These are phyloP conservation scores for Ophiocordyceps robertsii DNA, from an alignment of 2,329 filamentous ascomycete genomes.

Conservation along the genomic window DNA sequence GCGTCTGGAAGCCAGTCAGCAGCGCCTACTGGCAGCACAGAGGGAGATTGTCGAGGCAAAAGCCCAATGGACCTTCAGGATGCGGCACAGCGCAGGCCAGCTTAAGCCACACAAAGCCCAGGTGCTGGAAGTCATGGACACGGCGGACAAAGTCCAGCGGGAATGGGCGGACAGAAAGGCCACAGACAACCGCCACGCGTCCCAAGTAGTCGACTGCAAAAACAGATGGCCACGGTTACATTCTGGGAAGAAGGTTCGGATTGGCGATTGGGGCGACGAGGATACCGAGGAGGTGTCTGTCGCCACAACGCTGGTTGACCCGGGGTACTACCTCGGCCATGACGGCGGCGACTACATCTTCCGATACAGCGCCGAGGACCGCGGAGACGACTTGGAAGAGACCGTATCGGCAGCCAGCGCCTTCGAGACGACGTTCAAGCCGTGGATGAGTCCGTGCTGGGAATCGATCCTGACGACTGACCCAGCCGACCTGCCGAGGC, in stretches of 20 bases:
- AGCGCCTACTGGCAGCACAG: not conserved
- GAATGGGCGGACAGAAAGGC: no score
- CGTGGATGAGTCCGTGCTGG: not conserved
- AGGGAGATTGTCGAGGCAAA: not conserved
- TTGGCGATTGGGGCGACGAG: not conserved
- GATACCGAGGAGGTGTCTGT: not conserved
- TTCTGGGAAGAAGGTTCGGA: not conserved
- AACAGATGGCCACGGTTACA: not conserved
- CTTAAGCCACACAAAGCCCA: no score
- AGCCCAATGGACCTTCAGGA: not conserved
- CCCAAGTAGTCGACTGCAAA: not conserved
- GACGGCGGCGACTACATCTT: constrained; percentile 14
- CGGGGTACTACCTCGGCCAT: constrained; percentile 12
- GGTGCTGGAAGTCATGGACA: no score
- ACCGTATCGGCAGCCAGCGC: no score
- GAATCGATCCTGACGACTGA: not conserved
- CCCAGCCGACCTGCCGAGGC: not conserved
- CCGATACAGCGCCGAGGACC: constrained; percentile 3
- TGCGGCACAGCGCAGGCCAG: no score
- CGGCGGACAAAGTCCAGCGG: no score
- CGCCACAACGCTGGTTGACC: not conserved
- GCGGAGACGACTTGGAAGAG: not conserved
- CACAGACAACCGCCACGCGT: no score
- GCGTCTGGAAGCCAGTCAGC: not conserved
- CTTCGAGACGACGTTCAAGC: not conserved